Evolutionary conservation across 495 filamentous ascomycete species (phyloP).

Genomic region (Xylaria venustula): DNA sequence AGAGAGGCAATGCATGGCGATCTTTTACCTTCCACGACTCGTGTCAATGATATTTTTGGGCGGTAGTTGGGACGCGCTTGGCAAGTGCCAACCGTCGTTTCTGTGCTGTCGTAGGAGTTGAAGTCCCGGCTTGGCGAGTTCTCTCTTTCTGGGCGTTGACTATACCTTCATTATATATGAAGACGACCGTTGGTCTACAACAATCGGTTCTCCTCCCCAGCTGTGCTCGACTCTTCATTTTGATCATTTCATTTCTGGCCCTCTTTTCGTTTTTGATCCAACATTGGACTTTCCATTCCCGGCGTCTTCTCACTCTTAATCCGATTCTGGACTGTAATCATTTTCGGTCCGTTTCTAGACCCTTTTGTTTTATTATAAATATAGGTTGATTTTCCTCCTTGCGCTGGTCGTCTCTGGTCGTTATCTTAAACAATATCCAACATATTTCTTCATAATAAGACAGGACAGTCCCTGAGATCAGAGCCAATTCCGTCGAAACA

Average conservation of each 20-base stretch:
- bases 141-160: not conserved
- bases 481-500: not conserved
- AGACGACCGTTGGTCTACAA: conserved; percentile 22
- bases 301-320: too few species aligned
- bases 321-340: too few species aligned
- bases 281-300: too few species aligned
- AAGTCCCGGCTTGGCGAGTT: conserved; percentile 25
- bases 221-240: conserved; percentile 36
- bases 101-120: conserved; percentile 19
- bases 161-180: conserved; percentile 30
- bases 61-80: conserved; percentile 22
- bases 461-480: too few species aligned
- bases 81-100: conserved; percentile 14
- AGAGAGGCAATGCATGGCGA: not conserved
- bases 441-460: too few species aligned
- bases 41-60: conserved; percentile 27
- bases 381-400: conserved; percentile 23
- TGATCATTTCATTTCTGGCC: conserved; percentile 1
- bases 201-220: conserved; percentile 31
- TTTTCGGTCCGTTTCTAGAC: too few species aligned
- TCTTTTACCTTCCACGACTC: conserved; percentile 13
- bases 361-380: too few species aligned
- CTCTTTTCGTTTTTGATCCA: conserved; percentile 26
- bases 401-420: conserved; percentile 33
- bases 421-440: conserved; percentile 35